Conservation (phyloP, 805 yeast genomes). For the Schwanniomyces occidentalis region DNA sequence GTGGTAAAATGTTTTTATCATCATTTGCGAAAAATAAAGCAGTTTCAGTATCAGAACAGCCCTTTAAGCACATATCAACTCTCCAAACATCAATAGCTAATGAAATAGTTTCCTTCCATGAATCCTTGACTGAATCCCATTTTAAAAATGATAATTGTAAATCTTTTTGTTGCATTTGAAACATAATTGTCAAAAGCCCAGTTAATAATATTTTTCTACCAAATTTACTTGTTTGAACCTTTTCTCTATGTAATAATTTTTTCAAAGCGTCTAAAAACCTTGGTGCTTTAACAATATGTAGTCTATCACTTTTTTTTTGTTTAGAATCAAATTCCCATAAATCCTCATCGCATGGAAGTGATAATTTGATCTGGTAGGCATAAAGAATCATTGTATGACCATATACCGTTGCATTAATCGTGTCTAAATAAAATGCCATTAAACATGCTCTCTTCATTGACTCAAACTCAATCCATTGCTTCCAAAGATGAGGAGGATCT, state of each 20-base stretch:
- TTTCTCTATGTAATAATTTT: conserved; percentile 20
- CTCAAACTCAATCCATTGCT: conserved; percentile 40
- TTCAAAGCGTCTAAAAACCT: conserved; percentile 24
- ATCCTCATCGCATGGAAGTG: conserved; percentile 29
- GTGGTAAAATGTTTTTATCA: conserved; percentile 14
- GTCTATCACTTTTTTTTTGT: conserved; percentile 11
- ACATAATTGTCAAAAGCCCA: conserved; percentile 23
- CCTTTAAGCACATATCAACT: conserved; percentile 21
- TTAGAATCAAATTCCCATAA: conserved; percentile 27
- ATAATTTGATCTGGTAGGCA: conserved; percentile 28
- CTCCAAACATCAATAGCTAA: conserved; percentile 32
- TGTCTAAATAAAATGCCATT: conserved; percentile 38
- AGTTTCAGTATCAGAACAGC: conserved; percentile 18
- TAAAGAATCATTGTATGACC: conserved; percentile 27
- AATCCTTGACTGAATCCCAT: conserved; percentile 23
- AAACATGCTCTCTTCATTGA: conserved; percentile 32
- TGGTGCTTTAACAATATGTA: conserved; percentile 17
- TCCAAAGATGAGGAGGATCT: conserved; percentile 20
- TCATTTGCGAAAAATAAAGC: conserved; percentile 11
- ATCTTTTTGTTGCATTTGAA: conserved; percentile 28
- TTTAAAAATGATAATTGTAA: conserved; percentile 23
- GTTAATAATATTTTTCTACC: conserved; percentile 23
- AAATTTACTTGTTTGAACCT: conserved; percentile 20
- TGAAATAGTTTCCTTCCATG: conserved; percentile 28
- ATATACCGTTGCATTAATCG: conserved; percentile 35